Evolutionary conservation across 108 stramenopile genomes (phyloP).

Genomic region (Pelagomonas calceolata): DNA sequence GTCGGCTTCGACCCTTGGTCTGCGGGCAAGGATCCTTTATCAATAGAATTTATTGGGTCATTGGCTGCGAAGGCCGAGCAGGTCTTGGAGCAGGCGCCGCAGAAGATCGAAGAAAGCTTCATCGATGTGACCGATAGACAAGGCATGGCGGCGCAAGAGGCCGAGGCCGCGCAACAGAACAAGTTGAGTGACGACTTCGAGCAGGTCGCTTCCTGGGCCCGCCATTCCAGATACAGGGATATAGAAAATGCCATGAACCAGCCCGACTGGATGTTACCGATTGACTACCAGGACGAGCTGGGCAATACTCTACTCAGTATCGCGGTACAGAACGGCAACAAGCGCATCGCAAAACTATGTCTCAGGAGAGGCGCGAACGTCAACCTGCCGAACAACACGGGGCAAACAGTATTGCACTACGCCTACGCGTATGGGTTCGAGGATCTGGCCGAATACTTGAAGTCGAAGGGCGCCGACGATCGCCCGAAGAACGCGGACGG

Average conservation of each 20-base stretch:
- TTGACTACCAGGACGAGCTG: constrained; percentile 61
- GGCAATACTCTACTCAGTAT: constrained; percentile 65
- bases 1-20: constrained; percentile 61
- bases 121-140: constrained; percentile 10
- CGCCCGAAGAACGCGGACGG: constrained; percentile 51
- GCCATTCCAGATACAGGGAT: constrained; percentile 46
- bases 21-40: constrained; percentile 41
- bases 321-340: constrained; percentile 68
- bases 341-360: constrained; percentile 63
- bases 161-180: constrained; percentile 27
- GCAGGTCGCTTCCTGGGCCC: constrained; percentile 32
- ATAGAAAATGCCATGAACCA: constrained; percentile 45
- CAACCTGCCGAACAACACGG: constrained; percentile 59
- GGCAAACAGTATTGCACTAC: constrained; percentile 66
- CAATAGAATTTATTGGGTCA: constrained; percentile 40
- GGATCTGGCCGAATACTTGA: constrained; percentile 57
- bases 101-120: constrained; percentile 18
- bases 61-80: constrained; percentile 31
- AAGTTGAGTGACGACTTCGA: constrained; percentile 41
- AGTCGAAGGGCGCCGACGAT: constrained; percentile 65
- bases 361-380: constrained; percentile 61
- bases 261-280: constrained; percentile 48
- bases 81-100: constrained; percentile 13
- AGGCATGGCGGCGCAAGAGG: constrained; percentile 15
- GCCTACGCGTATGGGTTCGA: constrained; percentile 57